Conservation (phyloP, 768 basidiomycete species). For the Rhodotorula babjevae region DNA sequence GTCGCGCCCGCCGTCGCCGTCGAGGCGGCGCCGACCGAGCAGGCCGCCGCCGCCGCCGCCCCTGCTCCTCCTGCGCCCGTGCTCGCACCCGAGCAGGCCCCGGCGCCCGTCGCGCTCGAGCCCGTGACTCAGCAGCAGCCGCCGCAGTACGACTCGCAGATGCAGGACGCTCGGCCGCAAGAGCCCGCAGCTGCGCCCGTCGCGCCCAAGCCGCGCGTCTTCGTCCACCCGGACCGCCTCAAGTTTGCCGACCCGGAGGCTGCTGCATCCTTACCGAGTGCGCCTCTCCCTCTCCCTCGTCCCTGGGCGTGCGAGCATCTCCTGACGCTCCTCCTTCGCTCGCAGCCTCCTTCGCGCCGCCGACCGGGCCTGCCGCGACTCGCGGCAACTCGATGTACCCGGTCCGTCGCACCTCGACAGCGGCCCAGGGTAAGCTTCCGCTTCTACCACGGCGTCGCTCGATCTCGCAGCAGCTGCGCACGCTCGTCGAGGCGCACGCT, state of each 20-base stretch:
- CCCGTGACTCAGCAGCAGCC: too few relatives aligned
- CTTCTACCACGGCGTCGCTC: not conserved
- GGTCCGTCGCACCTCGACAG: not conserved
- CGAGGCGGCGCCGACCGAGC: not conserved
- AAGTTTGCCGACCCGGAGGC: not conserved
- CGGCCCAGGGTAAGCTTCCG: constrained; percentile 2
- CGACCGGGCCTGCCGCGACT: not conserved
- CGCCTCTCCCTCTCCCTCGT: too few relatives aligned
- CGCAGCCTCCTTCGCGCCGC: not conserved
- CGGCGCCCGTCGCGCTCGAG: too few relatives aligned
- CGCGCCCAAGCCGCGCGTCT: not conserved
- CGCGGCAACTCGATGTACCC: constrained; percentile 1
- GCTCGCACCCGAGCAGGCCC: not conserved
- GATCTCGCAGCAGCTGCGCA: not conserved
- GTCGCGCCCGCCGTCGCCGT: not conserved
- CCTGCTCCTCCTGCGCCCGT: not conserved
- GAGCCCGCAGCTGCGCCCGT: not conserved
- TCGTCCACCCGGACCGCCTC: constrained; percentile 19
- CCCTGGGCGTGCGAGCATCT: too few relatives aligned
- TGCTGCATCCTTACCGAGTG: not conserved
- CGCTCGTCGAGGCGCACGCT: too few relatives aligned
- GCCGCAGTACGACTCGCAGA: not conserved
- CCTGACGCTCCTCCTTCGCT: too few relatives aligned
- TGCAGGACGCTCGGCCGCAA: not conserved
- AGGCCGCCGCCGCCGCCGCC: not conserved